These are phyloP conservation scores for Salvia hispanica DNA, from an alignment of 257 asterid genomes.

Conservation along the genomic window DNA sequence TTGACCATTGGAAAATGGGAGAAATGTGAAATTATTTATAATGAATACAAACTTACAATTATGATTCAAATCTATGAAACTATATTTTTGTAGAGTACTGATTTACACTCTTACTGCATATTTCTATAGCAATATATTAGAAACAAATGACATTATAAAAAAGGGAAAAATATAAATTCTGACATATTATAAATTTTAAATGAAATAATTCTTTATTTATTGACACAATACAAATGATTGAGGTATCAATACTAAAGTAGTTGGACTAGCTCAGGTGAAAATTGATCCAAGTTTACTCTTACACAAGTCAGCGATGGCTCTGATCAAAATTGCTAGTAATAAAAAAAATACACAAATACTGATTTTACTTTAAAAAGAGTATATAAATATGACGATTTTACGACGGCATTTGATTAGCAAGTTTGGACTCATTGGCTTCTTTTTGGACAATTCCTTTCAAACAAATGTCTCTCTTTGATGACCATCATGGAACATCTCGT, in stretches of 20 bases:
- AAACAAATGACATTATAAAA: not conserved
- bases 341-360: no score
- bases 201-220: not conserved
- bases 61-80: not conserved
- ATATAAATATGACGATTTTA: no score
- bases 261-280: conserved; percentile 28
- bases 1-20: not conserved
- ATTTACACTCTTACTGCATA: no score
- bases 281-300: not conserved
- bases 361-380: no score
- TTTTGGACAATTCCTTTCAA: no score
- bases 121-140: not conserved
- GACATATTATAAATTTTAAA: not conserved
- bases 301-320: no score
- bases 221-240: not conserved
- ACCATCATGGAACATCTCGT: no score
- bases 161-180: not conserved
- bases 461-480: no score
- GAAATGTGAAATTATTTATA: no score
- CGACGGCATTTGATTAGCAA: no score
- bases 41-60: not conserved
- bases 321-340: no score
- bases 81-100: not conserved
- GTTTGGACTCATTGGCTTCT: no score
- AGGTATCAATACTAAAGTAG: not conserved